Evolutionary conservation across 2,329 filamentous ascomycete species (phyloP), one percentile per base, ranked within the genome.

Genomic region (Claviceps humidiphila): DNA sequence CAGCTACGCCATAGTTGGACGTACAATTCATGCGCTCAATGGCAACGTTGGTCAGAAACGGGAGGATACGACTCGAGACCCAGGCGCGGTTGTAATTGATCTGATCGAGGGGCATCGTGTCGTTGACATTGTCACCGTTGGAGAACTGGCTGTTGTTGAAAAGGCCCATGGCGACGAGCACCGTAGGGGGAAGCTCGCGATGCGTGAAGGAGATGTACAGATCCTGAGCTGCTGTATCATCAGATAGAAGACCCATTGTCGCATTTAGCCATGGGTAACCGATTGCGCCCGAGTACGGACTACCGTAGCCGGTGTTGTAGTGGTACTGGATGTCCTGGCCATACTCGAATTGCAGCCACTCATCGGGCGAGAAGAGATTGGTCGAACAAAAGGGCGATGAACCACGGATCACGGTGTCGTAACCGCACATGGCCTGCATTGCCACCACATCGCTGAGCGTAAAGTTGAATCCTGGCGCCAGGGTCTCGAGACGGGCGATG

Each of bases 191-290:
- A 2, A 86, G 68, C 62, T 86, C 82, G 20, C 82, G 77, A 62
- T 86, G 82, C 0, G 82, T 85, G 67, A 86, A 86, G 50, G 78
- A 81, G 42, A 85, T 71, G 60, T 81, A 83, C 7, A 86, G 70
- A 52, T 85, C 79, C 59, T 85, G 74, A 13, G 60, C 61, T 5
- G 65, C 61, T 0, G 64, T 57, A 1, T 62, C 58, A 1, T 58
- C 63, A 50, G 78, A 60, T 9, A 82, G 66, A 0, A 79, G 66
- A 9, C 67, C 59, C 0, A 78, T 71, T 0, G 80, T 81, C 0
- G 80, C 76, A 56, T 83, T 83, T 5, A 85, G 61, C 83, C 83
- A 87, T 0, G 82, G 82, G 51, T 80, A 74, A 2, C 83, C 83
- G 5, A 85, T 71, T 17, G 72, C 71, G 0, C 79, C 80, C 0